These are phyloP conservation scores for Plenodomus tracheiphilus DNA, from an alignment of 2,329 filamentous ascomycete genomes.

Conservation along the genomic window DNA sequence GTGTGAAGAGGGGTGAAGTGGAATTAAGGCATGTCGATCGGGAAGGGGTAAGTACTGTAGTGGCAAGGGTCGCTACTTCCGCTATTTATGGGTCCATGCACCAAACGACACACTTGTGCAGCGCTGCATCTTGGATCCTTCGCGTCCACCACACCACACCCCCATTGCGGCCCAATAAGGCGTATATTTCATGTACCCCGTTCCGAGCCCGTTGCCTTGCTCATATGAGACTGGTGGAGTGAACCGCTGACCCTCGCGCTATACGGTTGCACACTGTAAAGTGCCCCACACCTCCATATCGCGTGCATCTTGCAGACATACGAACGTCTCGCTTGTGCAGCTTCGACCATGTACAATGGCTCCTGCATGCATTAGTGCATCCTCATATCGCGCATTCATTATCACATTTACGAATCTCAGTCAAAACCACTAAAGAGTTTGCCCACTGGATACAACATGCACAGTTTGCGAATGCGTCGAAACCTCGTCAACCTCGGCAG, in stretches of 20 bases:
- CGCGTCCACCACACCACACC: conserved; percentile 20
- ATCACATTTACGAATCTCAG: too few species aligned
- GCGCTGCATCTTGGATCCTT: conserved; percentile 26
- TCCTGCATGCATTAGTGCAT: conserved; percentile 1
- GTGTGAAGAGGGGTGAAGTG: conserved; percentile 18
- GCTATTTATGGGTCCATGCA: conserved; percentile 14
- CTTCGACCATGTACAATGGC: conserved; percentile 4
- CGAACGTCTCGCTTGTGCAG: not conserved
- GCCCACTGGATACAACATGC: too few species aligned
- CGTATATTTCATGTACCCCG: conserved; percentile 4
- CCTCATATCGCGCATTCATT: too few species aligned
- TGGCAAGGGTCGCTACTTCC: not conserved
- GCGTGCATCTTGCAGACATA: too few species aligned
- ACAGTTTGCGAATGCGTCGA: too few species aligned
- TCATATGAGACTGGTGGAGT: not conserved
- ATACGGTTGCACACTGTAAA: too few species aligned
- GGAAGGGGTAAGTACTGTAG: conserved; percentile 10
- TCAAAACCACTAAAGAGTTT: too few species aligned
- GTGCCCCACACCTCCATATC: too few species aligned
- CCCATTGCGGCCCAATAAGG: conserved; percentile 6
- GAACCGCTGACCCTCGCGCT: not conserved
- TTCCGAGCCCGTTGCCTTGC: not conserved
- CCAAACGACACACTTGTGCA: conserved; percentile 7
- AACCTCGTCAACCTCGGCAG: too few species aligned
- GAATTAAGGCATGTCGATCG: conserved; percentile 26